These are phyloP conservation scores for Tephrocybe rancida DNA, from an alignment of 768 basidiomycete genomes.

Conservation along the genomic window DNA sequence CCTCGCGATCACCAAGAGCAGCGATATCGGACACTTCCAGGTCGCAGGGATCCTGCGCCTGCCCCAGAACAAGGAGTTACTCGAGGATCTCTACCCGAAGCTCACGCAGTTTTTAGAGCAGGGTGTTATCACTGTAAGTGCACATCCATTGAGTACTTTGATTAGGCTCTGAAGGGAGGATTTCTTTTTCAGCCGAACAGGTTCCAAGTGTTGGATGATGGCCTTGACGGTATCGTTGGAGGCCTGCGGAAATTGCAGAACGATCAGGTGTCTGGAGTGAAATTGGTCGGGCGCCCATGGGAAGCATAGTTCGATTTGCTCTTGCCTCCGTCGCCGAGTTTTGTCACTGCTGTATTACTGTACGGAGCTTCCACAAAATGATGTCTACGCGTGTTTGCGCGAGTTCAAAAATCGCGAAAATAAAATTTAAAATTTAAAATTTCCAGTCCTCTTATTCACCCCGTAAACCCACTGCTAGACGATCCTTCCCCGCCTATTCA, in stretches of 20 bases:
- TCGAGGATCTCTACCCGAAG: constrained; percentile 14
- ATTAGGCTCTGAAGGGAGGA: background rate
- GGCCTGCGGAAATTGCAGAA: constrained; percentile 36
- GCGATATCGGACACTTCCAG: constrained; percentile 20
- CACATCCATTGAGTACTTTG: background rate
- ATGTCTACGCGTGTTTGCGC: no score
- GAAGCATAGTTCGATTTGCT: constrained; percentile 24
- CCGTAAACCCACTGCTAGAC: no score
- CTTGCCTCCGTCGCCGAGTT: no score
- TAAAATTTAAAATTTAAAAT: no score
- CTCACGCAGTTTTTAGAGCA: constrained; percentile 26
- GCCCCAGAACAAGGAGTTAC: constrained; percentile 18
- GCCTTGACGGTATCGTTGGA: constrained; percentile 34
- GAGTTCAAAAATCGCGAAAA: no score
- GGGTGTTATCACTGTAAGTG: constrained; percentile 28
- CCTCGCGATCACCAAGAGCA: constrained; percentile 34
- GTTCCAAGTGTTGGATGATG: constrained; percentile 38
- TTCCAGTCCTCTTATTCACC: no score
- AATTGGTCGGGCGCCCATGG: constrained; percentile 42
- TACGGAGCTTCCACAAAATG: no score
- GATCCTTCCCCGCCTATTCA: no score
- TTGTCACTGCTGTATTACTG: no score
- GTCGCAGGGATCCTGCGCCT: constrained; percentile 22
- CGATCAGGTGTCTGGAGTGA: constrained; percentile 40
- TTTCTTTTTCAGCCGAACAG: constrained; percentile 33